These are phyloP conservation scores for Anthracocystis panici-leucophaei DNA, from an alignment of 1,284 basidiomycete genomes.

Conservation along the genomic window DNA sequence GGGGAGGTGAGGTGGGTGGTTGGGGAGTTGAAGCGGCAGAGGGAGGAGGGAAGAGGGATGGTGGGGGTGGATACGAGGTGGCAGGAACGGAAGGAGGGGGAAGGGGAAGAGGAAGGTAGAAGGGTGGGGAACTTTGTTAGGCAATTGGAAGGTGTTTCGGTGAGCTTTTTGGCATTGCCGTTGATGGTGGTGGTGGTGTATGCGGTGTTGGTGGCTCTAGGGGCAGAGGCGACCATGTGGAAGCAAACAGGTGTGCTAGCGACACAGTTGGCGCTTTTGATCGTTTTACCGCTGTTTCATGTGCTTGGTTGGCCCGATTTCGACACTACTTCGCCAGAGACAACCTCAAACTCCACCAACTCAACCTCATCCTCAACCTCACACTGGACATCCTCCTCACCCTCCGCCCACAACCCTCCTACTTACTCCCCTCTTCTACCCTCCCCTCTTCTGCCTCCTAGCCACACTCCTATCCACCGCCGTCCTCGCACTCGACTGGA, in stretches of 20 bases:
- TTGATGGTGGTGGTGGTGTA: neutral
- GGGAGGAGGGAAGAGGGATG: neutral
- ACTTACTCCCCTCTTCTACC: conserved; percentile 32
- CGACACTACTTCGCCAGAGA: neutral
- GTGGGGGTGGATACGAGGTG: conserved; percentile 5
- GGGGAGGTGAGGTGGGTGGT: neutral
- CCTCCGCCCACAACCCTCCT: conserved; percentile 25
- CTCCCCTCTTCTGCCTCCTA: neutral
- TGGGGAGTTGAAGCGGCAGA: neutral
- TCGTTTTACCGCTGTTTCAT: conserved; percentile 14
- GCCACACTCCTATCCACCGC: conserved; percentile 10
- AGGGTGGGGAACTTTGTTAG: conserved; percentile 21
- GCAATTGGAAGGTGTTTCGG: conserved; percentile 20
- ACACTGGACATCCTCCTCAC: conserved; percentile 16
- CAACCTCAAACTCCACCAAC: neutral
- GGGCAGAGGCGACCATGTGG: neutral
- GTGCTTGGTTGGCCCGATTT: conserved; percentile 23
- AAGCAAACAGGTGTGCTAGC: conserved; percentile 11
- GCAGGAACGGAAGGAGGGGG: neutral
- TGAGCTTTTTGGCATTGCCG: conserved; percentile 18
- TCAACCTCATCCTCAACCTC: neutral
- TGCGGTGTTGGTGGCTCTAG: neutral
- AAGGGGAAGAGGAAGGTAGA: neutral
- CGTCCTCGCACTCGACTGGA: conserved; percentile 31
- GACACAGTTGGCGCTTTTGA: conserved; percentile 15